Evolutionary conservation across 2,329 filamentous ascomycete species (phyloP).

Genomic region (Arthrobotrys entomopaga): DNA sequence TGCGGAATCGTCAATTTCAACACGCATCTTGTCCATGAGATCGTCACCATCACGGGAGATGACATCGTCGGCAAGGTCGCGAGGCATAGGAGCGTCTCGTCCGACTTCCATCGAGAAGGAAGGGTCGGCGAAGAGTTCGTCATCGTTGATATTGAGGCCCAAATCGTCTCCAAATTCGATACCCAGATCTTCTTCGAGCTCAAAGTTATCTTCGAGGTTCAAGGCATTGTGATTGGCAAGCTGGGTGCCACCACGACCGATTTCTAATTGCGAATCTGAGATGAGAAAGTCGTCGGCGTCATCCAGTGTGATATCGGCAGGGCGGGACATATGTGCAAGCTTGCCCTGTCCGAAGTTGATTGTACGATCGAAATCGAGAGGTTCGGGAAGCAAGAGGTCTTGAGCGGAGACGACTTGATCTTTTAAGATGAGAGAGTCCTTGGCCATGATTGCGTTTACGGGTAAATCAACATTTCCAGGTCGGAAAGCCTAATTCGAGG

Average conservation of each 20-base stretch:
- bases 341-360: conserved; percentile 60
- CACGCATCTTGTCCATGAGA: conserved; percentile 62
- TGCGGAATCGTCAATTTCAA: conserved; percentile 67
- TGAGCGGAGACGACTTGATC: conserved; percentile 93
- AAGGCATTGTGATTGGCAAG: conserved; percentile 41
- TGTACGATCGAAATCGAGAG: conserved; percentile 69
- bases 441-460: conserved; percentile 80
- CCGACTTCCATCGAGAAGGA: conserved; percentile 75
- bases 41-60: conserved; percentile 59
- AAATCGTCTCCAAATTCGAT: conserved; percentile 80
- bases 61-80: conserved; percentile 76
- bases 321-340: conserved; percentile 60
- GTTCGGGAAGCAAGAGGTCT: conserved; percentile 89
- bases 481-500: conserved; percentile 79
- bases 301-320: conserved; percentile 74
- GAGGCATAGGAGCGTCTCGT: conserved; percentile 79
- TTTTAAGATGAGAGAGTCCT: conserved; percentile 85
- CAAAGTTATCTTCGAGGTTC: conserved; percentile 53
- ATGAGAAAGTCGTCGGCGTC: conserved; percentile 63
- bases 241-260: conserved; percentile 50
- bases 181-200: conserved; percentile 75
- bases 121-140: conserved; percentile 63
- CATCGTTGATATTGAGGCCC: conserved; percentile 69
- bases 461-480: conserved; percentile 96
- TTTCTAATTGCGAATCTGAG: conserved; percentile 42